Evolutionary conservation across 176 grass and related monocot genomes (phyloP), one percentile per base, ranked within the genome.

Genomic region (Guadua angustifolia): DNA sequence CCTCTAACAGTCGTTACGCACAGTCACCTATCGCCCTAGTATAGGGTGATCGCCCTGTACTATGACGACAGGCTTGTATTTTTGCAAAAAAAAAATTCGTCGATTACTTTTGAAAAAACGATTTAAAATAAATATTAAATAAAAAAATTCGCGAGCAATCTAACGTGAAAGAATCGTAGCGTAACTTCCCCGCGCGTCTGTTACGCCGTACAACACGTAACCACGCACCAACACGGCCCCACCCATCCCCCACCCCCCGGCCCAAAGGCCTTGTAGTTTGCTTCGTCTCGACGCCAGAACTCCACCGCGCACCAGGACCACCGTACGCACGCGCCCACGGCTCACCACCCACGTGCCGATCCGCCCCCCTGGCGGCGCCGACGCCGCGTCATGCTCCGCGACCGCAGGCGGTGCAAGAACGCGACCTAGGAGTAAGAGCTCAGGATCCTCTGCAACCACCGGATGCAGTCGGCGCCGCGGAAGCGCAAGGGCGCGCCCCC

Each of bases 401-500:
- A 9, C 58, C 69, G 42, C 42, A 10, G 13, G 7, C 57, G 81
- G 42, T 70, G 70, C 70, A 39, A 73, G 57, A 49, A 18, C 56
- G 11, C 69, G 5, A 18, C 51, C 51, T 52, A 18, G 49, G 17
- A 52, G 14, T 52, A 52, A 5, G 50, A 16, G 50, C 50, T 19
- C 51, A 5, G 17, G 51, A 7, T 53, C 51, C 50, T 18, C 51
- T 17, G 51, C 51, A 2, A 6, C 51, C 51, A 90, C 44, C 10
- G 44, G 44, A 92, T 89, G 90, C 87, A 89, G 7, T 89, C 86
- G n/a, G 79, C 89, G 36, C 87, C 85, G 85, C 83, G 93, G 83
- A 95, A 95, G 90, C 86, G 93, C 65, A 95, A 92, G 85, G 90
- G 93, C 13, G 74, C 76, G 57, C 86, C 83, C 51, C 81, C 77